Base-by-base conservation (phyloP, 257 asterid species). In the Solanum infundibuliforme region DNA sequence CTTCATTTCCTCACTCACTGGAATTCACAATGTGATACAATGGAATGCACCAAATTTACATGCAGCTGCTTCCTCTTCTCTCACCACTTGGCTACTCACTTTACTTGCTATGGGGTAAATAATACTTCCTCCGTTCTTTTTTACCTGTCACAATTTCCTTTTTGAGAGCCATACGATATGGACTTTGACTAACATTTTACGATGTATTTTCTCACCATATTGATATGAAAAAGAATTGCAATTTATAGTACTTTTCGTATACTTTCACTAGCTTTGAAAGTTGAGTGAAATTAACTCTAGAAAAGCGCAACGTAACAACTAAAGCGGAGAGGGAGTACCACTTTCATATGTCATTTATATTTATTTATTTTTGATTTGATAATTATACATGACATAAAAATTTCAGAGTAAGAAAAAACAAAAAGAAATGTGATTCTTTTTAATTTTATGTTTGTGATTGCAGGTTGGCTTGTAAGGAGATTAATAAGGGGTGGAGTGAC, bases 401-500 rank as follows among this genome's bases (percentile, higher is more conserved):
- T 41, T 84, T 35, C 3, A 35, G 75, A n/a, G 58, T n/a, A 84
- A 65, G 23, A 29, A 55, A 35, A 31, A 32, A 8, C 21, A 38
- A 23, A n/a, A 7, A 38, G 6, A 74, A 74, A 5, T 74, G 83
- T 38, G 25, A 27, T n/a, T 11, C 5, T 39, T 83, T 25, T 34
- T n/a, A 7, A 5, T 34, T 39, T 48, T 13, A 23, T 60, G 11
- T 46, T 46, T 36, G 43, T 58, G 76, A n/a, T 18, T 91, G 91
- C 94, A 97, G 99, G 89, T 89, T 96, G 71, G 98, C 98, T 41
- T 95, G 99, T 93, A 97, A 97, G 89, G 99, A 97, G 95, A 97
- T 96, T 87, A 89, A 94, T 84, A 86, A 92, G 48, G 95, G 98
- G 52, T 95, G 98, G 98, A 91, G 94, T 23, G 92, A 90, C 7